Evolutionary conservation across 176 grass and related monocot genomes (phyloP).

Genomic region (Neostapfia colusana): DNA sequence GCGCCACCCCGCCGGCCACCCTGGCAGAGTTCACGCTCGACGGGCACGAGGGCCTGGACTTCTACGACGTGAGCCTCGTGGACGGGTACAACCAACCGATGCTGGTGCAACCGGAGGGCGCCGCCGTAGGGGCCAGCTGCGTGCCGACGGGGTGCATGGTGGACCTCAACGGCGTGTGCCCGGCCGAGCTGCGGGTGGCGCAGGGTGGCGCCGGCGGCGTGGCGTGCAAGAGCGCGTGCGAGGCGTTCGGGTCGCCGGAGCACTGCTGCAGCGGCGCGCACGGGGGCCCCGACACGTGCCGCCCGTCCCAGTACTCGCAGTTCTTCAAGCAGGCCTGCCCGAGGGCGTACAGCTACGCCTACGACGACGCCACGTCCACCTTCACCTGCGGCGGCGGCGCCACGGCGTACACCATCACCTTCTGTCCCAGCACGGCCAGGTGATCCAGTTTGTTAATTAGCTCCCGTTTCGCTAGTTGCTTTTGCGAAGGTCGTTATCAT

Average conservation of each 20-base stretch:
- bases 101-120: conserved; percentile 46
- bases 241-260: conserved; percentile 64
- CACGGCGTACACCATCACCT: conserved; percentile 59
- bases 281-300: conserved; percentile 62
- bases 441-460: conserved; percentile 41
- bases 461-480: background rate
- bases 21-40: conserved; percentile 67
- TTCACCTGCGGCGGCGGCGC: conserved; percentile 63
- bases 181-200: conserved; percentile 43
- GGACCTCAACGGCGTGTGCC: conserved; percentile 60
- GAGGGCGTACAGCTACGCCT: conserved; percentile 81
- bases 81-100: conserved; percentile 68
- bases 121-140: background rate
- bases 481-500: too few species aligned
- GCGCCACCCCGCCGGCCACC: conserved; percentile 48
- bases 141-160: conserved; percentile 48
- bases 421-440: conserved; percentile 67
- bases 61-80: conserved; percentile 66
- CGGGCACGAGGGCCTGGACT: conserved; percentile 50
- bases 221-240: conserved; percentile 83
- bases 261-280: conserved; percentile 84
- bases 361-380: conserved; percentile 77
- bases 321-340: conserved; percentile 88
- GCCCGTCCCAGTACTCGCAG: conserved; percentile 62
- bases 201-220: conserved; percentile 41